Conservation (phyloP, 108 stramenopile species). For the Seminavis robusta region DNA sequence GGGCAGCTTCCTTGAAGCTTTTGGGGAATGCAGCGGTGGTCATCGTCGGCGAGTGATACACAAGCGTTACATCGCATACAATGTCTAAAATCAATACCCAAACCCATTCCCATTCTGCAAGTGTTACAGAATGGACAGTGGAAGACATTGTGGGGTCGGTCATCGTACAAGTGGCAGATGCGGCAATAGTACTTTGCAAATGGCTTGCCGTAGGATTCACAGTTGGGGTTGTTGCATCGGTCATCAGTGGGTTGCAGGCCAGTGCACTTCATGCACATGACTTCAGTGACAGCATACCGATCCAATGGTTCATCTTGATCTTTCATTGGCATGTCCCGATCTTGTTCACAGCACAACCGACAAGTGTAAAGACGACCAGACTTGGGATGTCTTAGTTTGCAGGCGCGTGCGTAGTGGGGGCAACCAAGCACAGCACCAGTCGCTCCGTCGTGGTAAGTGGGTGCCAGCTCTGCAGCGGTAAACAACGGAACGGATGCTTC, state of each 20-base stretch:
- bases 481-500: conserved; percentile 51
- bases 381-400: conserved; percentile 86
- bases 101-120: conserved; percentile 86
- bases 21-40: conserved; percentile 91
- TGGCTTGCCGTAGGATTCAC: conserved; percentile 57
- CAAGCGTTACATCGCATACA: conserved; percentile 99
- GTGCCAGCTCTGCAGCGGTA: conserved; percentile 77
- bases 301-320: conserved; percentile 83
- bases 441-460: conserved; percentile 79
- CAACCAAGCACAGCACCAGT: conserved; percentile 78
- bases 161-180: conserved; percentile 91
- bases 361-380: conserved; percentile 90
- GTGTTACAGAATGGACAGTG: conserved; percentile 94
- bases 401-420: conserved; percentile 85
- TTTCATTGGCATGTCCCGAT: conserved; percentile 61
- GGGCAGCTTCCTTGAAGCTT: conserved; percentile 90
- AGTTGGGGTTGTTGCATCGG: conserved; percentile 66
- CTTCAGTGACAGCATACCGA: conserved; percentile 82
- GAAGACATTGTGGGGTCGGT: conserved; percentile 69
- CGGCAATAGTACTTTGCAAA: conserved; percentile 84
- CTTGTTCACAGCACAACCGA: conserved; percentile 92
- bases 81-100: conserved; percentile 94
- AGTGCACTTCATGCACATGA: conserved; percentile 88
- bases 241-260: conserved; percentile 83
- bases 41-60: conserved; percentile 71